A percentile compares a stretch with the other conserved stretches of the same genome.
phyloP scores from a whole-genome alignment of 768 basidiomycete genomes.

The Dioszegia aurantiaca region DNA sequence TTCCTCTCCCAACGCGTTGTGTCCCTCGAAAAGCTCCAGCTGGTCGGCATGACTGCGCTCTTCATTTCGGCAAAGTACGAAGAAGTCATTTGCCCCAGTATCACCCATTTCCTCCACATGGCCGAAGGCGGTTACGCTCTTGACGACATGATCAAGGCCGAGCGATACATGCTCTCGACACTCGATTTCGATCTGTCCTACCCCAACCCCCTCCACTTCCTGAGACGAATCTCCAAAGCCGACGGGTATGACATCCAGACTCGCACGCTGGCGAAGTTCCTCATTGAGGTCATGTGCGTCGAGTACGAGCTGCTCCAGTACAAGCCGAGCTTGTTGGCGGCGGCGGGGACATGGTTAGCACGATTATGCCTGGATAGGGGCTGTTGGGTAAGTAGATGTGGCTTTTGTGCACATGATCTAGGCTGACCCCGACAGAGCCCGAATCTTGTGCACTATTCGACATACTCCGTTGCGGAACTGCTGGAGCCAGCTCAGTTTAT shows the following conservation, averaged over 20 bases:
- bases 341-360: constrained; percentile 82
- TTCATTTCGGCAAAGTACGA: constrained; percentile 89
- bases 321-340: constrained; percentile 75
- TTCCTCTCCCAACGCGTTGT: constrained; percentile 69
- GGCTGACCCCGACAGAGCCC: constrained; percentile 60
- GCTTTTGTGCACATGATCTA: not conserved
- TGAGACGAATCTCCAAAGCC: constrained; percentile 85
- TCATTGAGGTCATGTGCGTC: constrained; percentile 78
- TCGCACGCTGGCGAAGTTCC: constrained; percentile 83
- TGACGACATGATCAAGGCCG: constrained; percentile 81
- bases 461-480: constrained; percentile 74
- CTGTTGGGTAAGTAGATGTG: constrained; percentile 69
- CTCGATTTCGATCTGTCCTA: constrained; percentile 81
- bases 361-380: constrained; percentile 72
- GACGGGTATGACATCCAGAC: constrained; percentile 84
- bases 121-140: constrained; percentile 73
- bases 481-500: constrained; percentile 79
- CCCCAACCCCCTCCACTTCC: constrained; percentile 84
- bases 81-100: constrained; percentile 83
- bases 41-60: constrained; percentile 82
- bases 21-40: constrained; percentile 78
- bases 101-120: constrained; percentile 73
- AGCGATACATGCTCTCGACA: constrained; percentile 80
- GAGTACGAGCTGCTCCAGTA: constrained; percentile 74
- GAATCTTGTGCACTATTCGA: constrained; percentile 82